Percentiles rank a stretch among this genome's conserved stretches.
Evolutionary conservation across 169 alveolate species (phyloP).

Genomic region (Plasmodium cynomolgi): DNA sequence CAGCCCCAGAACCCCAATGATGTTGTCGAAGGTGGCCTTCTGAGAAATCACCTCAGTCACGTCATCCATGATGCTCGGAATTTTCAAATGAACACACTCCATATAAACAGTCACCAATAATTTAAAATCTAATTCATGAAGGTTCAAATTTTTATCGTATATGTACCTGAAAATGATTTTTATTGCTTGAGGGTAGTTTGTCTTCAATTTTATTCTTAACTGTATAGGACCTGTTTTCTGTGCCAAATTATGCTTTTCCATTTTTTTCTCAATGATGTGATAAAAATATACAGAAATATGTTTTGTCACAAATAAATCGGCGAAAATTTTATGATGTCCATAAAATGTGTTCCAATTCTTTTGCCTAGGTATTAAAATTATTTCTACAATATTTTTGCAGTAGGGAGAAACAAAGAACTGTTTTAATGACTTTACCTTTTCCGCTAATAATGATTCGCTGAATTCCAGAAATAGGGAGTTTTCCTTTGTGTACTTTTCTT

Average conservation of each 20-base stretch:
- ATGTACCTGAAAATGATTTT: slow-evolving; percentile 50
- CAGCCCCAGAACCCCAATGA: slow-evolving; percentile 20
- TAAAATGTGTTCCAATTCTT: slow-evolving; percentile 11
- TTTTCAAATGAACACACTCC: slow-evolving; percentile 56
- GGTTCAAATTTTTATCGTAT: slow-evolving; percentile 36
- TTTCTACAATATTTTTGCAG: slow-evolving; percentile 42
- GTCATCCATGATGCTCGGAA: slow-evolving; percentile 45
- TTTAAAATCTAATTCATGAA: slow-evolving; percentile 49
- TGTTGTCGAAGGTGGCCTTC: slow-evolving; percentile 53
- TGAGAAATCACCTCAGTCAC: slow-evolving; percentile 19
- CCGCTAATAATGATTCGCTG: slow-evolving; percentile 47
- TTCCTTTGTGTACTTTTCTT: slow-evolving; percentile 8
- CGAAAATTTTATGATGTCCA: slow-evolving; percentile 53
- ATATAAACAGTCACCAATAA: slow-evolving; percentile 54
- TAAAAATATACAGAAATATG: slow-evolving; percentile 64
- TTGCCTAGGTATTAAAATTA: slow-evolving; percentile 49
- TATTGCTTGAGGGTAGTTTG: slow-evolving; percentile 68
- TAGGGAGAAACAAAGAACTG: slow-evolving; percentile 46
- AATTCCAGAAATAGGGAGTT: slow-evolving; percentile 27
- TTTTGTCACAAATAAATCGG: slow-evolving; percentile 45
- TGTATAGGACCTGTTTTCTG: slow-evolving; percentile 50
- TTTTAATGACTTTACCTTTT: slow-evolving; percentile 65
- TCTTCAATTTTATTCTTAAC: slow-evolving; percentile 60
- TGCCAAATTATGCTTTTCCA: slow-evolving; percentile 38
- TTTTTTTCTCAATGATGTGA: slow-evolving; percentile 67